Conservation (phyloP, 192 early-diverging fungal species). For the Thamnidium elegans region DNA sequence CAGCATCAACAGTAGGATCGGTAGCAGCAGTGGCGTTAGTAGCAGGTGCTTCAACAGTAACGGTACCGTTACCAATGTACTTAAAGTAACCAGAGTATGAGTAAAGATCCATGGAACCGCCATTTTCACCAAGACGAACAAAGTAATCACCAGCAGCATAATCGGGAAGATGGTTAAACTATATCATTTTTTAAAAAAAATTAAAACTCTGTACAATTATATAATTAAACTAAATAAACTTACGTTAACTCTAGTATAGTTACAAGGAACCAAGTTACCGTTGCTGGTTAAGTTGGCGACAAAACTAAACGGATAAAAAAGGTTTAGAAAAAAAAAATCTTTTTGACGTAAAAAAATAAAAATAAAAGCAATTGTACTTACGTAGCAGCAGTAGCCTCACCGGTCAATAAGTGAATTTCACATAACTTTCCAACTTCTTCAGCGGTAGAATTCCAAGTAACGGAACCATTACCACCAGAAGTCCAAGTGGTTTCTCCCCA, state of each 20-base stretch:
- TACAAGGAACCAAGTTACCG: constrained; percentile 16
- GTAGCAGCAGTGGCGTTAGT: neutral
- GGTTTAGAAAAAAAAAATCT: neutral
- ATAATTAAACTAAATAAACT: neutral
- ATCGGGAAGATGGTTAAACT: constrained; percentile 22
- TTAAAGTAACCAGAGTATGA: constrained; percentile 31
- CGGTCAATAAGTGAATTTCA: constrained; percentile 27
- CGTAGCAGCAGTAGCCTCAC: constrained; percentile 22
- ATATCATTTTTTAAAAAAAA: neutral
- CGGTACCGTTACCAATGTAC: constrained; percentile 29
- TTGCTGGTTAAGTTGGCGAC: constrained; percentile 28
- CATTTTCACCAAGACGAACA: constrained; percentile 26
- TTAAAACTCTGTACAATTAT: no score
- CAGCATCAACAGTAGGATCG: constrained; percentile 1
- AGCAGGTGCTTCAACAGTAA: neutral
- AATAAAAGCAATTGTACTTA: neutral
- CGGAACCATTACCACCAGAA: constrained; percentile 15
- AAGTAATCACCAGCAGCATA: constrained; percentile 28
- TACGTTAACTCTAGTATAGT: constrained; percentile 22
- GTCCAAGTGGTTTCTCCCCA: constrained; percentile 13
- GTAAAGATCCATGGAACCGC: neutral
- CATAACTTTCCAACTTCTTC: constrained; percentile 15
- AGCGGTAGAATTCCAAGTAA: constrained; percentile 20
- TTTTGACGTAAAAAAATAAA: no score
- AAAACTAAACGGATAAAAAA: constrained; percentile 3